Evolutionary conservation across 768 basidiomycete genomes (phyloP).

Genomic region (Pleurotus citrinopileatus): DNA sequence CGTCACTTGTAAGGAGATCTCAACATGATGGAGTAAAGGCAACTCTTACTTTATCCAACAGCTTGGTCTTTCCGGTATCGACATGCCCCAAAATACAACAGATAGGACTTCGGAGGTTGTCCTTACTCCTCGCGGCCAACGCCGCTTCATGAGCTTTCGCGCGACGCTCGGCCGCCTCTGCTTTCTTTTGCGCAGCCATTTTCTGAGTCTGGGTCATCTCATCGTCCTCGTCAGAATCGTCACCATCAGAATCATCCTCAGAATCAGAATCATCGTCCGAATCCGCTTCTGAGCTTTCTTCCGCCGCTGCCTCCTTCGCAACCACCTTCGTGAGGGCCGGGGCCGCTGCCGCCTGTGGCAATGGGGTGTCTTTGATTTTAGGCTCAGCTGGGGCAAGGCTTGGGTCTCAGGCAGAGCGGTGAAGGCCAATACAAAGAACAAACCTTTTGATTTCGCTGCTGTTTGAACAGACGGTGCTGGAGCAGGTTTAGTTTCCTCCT

Average conservation of each 20-base stretch:
- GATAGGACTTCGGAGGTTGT: constrained; percentile 92
- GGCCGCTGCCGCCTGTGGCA: constrained; percentile 24
- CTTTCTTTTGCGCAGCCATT: constrained; percentile 69
- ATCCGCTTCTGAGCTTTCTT: constrained; percentile 20
- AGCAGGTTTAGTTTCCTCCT: constrained; percentile 28
- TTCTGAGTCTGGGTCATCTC: constrained; percentile 68
- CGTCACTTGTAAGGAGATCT: constrained; percentile 7
- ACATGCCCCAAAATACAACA: constrained; percentile 99
- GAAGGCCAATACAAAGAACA: background rate
- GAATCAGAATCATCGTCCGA: constrained; percentile 32
- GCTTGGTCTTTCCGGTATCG: constrained; percentile 98
- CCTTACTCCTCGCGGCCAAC: constrained; percentile 80
- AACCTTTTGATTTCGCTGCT: constrained; percentile 13
- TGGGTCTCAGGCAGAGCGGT: too few relatives aligned
- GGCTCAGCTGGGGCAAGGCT: background rate
- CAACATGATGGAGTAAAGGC: background rate
- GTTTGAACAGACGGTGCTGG: constrained; percentile 10
- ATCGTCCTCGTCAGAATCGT: constrained; percentile 49
- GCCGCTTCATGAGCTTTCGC: constrained; percentile 83
- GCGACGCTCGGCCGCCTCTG: constrained; percentile 78
- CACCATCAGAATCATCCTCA: constrained; percentile 43
- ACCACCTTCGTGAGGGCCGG: constrained; percentile 19
- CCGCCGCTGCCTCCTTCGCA: constrained; percentile 13
- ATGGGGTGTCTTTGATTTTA: background rate
- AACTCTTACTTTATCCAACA: constrained; percentile 83